phyloP scores from a whole-genome alignment of 2,329 filamentous ascomycete species.

The Pseudocercospora fijiensis region DNA sequence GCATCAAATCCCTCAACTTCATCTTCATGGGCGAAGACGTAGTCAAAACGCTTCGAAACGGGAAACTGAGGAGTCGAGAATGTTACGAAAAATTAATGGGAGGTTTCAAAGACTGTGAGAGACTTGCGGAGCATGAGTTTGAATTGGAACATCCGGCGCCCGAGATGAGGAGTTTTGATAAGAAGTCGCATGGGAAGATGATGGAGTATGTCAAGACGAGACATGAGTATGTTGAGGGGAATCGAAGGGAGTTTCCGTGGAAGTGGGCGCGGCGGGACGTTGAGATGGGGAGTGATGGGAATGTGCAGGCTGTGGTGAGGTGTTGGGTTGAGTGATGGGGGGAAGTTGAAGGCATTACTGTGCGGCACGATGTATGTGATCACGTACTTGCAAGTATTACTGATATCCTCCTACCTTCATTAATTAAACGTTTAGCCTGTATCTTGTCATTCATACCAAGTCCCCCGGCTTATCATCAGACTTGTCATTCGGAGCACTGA shows the following conservation, averaged over 20 bases:
- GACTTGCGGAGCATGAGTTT: constrained; percentile 13
- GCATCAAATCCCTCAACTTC: constrained; percentile 2
- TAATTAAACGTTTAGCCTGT: no score
- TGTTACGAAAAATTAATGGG: constrained; percentile 15
- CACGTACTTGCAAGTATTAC: no score
- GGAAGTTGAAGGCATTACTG: no score
- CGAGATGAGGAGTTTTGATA: background rate
- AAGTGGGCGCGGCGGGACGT: constrained; percentile 4
- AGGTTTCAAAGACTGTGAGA: background rate
- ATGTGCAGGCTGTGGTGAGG: constrained; percentile 17
- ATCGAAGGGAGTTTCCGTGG: constrained; percentile 4
- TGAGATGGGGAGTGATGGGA: constrained; percentile 13
- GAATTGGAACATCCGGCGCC: background rate
- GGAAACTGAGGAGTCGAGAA: background rate
- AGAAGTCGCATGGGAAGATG: background rate
- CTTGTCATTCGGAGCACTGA: no score
- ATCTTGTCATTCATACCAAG: no score
- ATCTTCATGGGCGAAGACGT: constrained; percentile 3
- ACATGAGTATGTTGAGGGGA: background rate
- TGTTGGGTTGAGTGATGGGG: background rate
- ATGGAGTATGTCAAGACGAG: constrained; percentile 6
- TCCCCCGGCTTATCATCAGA: no score
- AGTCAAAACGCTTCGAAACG: background rate
- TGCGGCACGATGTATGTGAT: no score
- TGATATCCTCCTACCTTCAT: no score